These are phyloP conservation scores for Dryas drummondii DNA, from an alignment of 306 rosid species.

Conservation along the genomic window DNA sequence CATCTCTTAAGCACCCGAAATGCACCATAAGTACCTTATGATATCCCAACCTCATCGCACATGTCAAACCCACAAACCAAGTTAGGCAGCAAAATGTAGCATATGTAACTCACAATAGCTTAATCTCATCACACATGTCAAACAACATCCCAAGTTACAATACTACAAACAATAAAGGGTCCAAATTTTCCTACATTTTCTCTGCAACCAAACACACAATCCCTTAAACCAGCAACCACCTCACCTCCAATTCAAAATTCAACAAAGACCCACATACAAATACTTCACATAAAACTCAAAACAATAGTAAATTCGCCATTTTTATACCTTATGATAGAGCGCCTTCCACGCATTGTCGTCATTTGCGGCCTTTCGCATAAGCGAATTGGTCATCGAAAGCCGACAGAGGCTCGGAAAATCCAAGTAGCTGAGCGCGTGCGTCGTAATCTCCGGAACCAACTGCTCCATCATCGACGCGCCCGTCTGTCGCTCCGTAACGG, in stretches of 20 bases:
- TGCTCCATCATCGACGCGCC: constrained; percentile 99
- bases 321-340: constrained; percentile 84
- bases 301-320: neutral
- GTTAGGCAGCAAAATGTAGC: neutral
- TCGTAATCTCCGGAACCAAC: constrained; percentile 95
- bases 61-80: neutral
- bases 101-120: neutral
- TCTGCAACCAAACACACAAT: neutral
- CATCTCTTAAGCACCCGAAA: neutral
- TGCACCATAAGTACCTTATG: neutral
- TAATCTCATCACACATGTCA: neutral
- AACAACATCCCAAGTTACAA: neutral
- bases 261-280: neutral
- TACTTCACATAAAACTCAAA: neutral
- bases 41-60: neutral
- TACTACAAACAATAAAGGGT: neutral
- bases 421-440: constrained; percentile 97
- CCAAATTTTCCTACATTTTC: neutral
- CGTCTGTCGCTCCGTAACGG: constrained; percentile 49
- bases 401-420: constrained; percentile 93
- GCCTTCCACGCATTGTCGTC: constrained; percentile 99
- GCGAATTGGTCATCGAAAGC: constrained; percentile 92
- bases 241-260: neutral
- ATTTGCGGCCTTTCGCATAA: constrained; percentile 94
- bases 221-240: neutral